A percentile compares a stretch with the other conserved stretches of the same genome.
These are phyloP conservation scores for Cyberlindnera amylophila DNA, from an alignment of 805 yeast species.

Conservation along the genomic window DNA sequence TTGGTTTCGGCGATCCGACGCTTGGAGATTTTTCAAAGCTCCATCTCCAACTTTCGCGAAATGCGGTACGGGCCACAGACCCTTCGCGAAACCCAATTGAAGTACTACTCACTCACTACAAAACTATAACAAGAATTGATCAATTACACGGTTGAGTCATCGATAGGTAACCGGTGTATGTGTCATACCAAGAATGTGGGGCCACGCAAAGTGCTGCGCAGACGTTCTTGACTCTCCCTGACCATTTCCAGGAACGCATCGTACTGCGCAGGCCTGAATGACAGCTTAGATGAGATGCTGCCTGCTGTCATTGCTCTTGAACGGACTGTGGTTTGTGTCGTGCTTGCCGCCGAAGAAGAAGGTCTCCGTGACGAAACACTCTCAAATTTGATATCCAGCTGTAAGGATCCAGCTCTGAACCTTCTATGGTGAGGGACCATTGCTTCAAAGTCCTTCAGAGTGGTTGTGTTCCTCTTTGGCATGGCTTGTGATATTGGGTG, in stretches of 20 bases:
- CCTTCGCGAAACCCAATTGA: not conserved
- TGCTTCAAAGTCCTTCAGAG: not conserved
- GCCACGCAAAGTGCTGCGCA: not conserved
- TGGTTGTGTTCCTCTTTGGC: no score
- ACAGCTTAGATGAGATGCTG: not conserved
- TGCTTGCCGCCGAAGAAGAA: no score
- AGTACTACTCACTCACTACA: not conserved
- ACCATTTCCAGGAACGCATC: not conserved
- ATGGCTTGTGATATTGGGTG: no score
- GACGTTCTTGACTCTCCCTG: not conserved
- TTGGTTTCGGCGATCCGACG: constrained; percentile 10
- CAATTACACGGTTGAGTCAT: no score
- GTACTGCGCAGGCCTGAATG: not conserved
- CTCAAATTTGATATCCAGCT: not conserved
- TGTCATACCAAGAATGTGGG: not conserved
- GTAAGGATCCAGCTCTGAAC: not conserved
- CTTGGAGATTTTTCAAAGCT: constrained; percentile 1
- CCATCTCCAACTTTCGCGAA: not conserved
- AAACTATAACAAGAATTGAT: no score
- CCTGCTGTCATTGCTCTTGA: no score
- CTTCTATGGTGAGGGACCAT: not conserved
- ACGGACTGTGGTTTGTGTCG: no score
- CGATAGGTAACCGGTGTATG: not conserved
- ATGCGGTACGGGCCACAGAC: no score
- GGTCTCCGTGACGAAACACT: not conserved